phyloP scores from a whole-genome alignment of 2,329 filamentous ascomycete genomes.

The Balansia obtecta region DNA sequence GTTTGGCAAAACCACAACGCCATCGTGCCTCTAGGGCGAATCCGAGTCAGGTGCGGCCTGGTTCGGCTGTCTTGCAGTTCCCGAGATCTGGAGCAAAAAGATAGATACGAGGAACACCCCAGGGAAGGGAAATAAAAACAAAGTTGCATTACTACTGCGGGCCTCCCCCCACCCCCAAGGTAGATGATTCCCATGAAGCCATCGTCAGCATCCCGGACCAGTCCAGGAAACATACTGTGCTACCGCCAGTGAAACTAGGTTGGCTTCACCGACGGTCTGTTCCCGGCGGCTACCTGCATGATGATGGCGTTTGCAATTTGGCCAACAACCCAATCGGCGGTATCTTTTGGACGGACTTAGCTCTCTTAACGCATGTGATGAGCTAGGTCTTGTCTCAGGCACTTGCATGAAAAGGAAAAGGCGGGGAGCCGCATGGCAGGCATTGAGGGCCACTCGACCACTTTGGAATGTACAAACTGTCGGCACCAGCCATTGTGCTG shows the following conservation, averaged over 20 bases:
- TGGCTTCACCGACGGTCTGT: conserved; percentile 13
- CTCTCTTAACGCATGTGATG: conserved; percentile 4
- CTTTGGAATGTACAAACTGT: neutral
- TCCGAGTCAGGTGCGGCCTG: neutral
- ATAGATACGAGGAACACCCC: neutral
- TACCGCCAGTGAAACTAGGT: conserved; percentile 4
- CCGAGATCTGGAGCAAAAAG: neutral
- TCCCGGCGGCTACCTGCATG: conserved; percentile 11
- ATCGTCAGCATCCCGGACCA: neutral
- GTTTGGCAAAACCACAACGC: conserved; percentile 3
- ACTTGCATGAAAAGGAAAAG: conserved; percentile 4
- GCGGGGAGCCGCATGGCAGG: conserved; percentile 5
- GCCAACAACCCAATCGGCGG: conserved; percentile 9
- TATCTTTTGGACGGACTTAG: conserved; percentile 2
- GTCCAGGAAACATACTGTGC: neutral
- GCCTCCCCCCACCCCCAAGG: too few relatives aligned
- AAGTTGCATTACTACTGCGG: neutral
- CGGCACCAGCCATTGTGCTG: neutral
- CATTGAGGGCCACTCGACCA: neutral
- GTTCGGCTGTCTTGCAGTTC: neutral
- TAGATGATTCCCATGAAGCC: conserved; percentile 3
- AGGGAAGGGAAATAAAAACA: neutral
- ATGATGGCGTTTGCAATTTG: conserved; percentile 9
- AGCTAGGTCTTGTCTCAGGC: conserved; percentile 5
- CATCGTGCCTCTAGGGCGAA: conserved; percentile 1